Percentiles rank a stretch among this genome's conserved stretches.
phyloP scores from a whole-genome alignment of 495 filamentous ascomycete genomes.

The Penicillium dipodomyicola region DNA sequence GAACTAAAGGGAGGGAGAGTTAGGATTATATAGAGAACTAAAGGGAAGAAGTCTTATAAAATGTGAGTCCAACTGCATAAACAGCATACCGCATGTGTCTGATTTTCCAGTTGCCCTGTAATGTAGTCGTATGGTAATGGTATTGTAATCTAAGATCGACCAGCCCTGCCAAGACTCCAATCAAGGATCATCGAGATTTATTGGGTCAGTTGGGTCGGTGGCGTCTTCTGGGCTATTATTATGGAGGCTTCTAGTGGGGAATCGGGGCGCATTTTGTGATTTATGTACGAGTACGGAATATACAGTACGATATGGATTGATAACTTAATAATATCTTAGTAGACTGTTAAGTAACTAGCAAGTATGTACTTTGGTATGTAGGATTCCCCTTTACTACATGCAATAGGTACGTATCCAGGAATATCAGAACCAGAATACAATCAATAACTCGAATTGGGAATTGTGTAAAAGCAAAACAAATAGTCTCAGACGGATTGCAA shows the following conservation, averaged over 20 bases:
- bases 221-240: not conserved
- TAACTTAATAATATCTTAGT: no score
- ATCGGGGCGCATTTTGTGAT: not conserved
- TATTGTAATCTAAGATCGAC: not conserved
- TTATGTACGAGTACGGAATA: not conserved
- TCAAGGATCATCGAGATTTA: slow-evolving; percentile 3
- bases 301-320: no score
- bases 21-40: not conserved
- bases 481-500: slow-evolving; percentile 11
- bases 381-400: not conserved
- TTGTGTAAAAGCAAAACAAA: slow-evolving; percentile 4
- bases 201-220: slow-evolving; percentile 4
- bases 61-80: not conserved
- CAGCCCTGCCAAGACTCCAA: slow-evolving; percentile 27
- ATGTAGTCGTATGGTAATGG: slow-evolving; percentile 2
- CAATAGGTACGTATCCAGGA: not conserved
- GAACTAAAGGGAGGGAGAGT: not conserved
- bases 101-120: no score
- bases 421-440: not conserved
- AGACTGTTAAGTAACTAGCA: no score
- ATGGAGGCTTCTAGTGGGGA: slow-evolving; percentile 11
- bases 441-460: slow-evolving; percentile 11
- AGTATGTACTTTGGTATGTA: not conserved
- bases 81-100: not conserved
- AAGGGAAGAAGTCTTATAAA: not conserved